phyloP scores from a whole-genome alignment of 495 filamentous ascomycete species.

The Collariella sp. region DNA sequence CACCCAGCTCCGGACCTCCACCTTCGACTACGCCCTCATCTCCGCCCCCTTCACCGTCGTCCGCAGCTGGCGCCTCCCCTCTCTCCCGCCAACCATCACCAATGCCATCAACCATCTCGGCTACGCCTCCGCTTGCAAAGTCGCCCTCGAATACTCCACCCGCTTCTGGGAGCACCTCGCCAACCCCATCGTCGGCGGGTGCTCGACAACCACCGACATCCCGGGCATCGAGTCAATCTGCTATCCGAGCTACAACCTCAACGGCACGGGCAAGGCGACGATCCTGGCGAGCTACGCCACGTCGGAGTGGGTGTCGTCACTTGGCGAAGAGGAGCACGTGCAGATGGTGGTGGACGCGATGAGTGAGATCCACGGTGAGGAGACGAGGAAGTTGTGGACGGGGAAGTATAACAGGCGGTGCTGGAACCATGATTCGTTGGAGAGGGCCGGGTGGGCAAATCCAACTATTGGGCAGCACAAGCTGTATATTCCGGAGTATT shows the following conservation, averaged over 20 bases:
- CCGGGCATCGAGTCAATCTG: slow-evolving; percentile 51
- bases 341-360: slow-evolving; percentile 39
- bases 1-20: slow-evolving; percentile 13
- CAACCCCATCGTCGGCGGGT: slow-evolving; percentile 55
- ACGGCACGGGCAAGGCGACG: slow-evolving; percentile 52
- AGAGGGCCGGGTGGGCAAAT: slow-evolving; percentile 47
- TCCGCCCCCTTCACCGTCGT: slow-evolving; percentile 54
- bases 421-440: slow-evolving; percentile 49
- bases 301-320: slow-evolving; percentile 30
- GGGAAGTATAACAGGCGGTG: slow-evolving; percentile 51
- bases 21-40: slow-evolving; percentile 59
- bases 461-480: slow-evolving; percentile 53
- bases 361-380: slow-evolving; percentile 50
- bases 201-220: slow-evolving; percentile 47
- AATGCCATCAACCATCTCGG: slow-evolving; percentile 53
- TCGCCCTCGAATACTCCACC: slow-evolving; percentile 53
- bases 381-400: slow-evolving; percentile 49
- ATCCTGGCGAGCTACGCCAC: slow-evolving; percentile 51
- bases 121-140: slow-evolving; percentile 54
- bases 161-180: slow-evolving; percentile 62
- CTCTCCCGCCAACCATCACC: slow-evolving; percentile 34
- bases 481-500: slow-evolving; percentile 60
- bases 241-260: slow-evolving; percentile 58
- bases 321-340: slow-evolving; percentile 18
- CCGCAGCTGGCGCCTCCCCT: slow-evolving; percentile 44